phyloP scores from a whole-genome alignment of 768 basidiomycete genomes.

The Floccularia luteovirens region DNA sequence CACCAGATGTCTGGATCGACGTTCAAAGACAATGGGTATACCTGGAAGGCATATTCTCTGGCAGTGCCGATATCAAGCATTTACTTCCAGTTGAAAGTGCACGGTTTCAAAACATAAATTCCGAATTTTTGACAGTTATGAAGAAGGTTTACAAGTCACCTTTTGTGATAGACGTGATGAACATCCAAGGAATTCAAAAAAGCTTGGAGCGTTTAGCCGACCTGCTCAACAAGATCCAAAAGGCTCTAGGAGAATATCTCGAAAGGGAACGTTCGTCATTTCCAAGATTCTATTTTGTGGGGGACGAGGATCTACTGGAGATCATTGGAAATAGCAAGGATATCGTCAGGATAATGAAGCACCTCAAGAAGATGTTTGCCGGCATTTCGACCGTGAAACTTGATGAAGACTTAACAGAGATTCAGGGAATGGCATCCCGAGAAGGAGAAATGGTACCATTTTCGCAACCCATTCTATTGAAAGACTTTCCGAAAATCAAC shows the following conservation, averaged over 20 bases:
- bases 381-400: conserved; percentile 86
- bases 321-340: conserved; percentile 99
- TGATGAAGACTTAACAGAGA: conserved; percentile 82
- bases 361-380: conserved; percentile 99
- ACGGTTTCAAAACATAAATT: conserved; percentile 98
- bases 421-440: conserved; percentile 89
- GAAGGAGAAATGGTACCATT: conserved; percentile 94
- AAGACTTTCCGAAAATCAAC: conserved; percentile 96
- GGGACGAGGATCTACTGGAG: conserved; percentile 96
- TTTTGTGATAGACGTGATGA: conserved; percentile 94
- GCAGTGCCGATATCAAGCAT: conserved; percentile 98
- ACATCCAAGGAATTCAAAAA: conserved; percentile 94
- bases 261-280: conserved; percentile 96
- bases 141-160: conserved; percentile 99
- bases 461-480: conserved; percentile 73
- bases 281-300: conserved; percentile 99
- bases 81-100: conserved; percentile 94
- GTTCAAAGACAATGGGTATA: conserved; percentile 99
- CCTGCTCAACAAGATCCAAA: conserved; percentile 96
- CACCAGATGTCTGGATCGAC: conserved; percentile 94
- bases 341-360: conserved; percentile 96
- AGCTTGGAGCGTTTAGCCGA: conserved; percentile 95
- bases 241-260: conserved; percentile 97
- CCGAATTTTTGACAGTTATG: conserved; percentile 97
- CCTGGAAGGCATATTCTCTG: conserved; percentile 98